Percentiles rank a stretch among this genome's conserved stretches.
Conservation (phyloP, 768 basidiomycete genomes). For the Phlebiopsis flavidoalba region DNA sequence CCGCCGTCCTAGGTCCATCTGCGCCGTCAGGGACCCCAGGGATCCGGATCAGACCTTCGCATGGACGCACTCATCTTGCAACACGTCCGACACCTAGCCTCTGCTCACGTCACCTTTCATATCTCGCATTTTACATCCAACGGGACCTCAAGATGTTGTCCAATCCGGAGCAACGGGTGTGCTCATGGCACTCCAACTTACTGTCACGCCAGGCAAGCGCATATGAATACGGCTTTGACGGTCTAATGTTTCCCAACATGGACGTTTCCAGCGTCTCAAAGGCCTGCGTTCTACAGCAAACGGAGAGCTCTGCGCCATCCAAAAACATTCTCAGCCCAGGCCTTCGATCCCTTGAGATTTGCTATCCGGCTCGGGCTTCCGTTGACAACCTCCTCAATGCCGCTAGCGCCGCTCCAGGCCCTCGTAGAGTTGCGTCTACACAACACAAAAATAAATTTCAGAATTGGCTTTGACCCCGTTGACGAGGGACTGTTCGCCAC, state of each 20-base stretch:
- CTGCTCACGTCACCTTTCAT: neutral
- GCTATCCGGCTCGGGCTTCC: neutral
- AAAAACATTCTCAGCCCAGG: neutral
- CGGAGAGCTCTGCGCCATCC: neutral
- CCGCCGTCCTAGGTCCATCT: no score
- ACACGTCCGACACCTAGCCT: neutral
- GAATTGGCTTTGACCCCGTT: neutral
- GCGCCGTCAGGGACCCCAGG: neutral
- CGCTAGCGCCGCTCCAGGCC: neutral
- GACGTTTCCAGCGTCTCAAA: neutral
- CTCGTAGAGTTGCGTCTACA: neutral
- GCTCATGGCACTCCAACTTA: neutral
- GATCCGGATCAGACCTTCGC: neutral
- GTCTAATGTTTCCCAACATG: neutral
- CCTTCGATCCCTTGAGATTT: neutral
- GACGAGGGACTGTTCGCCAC: neutral
- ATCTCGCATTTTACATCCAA: neutral
- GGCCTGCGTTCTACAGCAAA: neutral
- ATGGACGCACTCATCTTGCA: neutral
- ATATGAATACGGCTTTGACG: neutral
- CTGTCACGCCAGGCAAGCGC: neutral
- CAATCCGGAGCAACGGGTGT: neutral
- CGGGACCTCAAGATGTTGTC: no score
- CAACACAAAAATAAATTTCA: neutral
- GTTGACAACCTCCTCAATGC: neutral